Percentiles rank a stretch among this genome's conserved stretches.
These are phyloP conservation scores for Penicillium coffeae DNA, from an alignment of 495 filamentous ascomycete genomes.

Conservation along the genomic window DNA sequence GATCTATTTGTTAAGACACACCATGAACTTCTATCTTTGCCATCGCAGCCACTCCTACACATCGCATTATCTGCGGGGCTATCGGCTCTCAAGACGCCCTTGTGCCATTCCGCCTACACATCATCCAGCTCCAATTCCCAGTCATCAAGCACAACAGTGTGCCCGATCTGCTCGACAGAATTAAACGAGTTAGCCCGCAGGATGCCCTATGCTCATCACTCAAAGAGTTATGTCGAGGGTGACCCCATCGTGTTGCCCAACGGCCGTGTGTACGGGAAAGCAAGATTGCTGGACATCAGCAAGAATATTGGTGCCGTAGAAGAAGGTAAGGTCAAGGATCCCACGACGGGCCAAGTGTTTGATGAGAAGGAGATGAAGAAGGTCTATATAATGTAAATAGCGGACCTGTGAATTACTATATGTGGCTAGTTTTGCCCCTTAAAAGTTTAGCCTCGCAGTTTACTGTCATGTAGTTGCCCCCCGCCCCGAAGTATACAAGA, in stretches of 20 bases:
- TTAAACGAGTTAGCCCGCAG: slow-evolving; percentile 84
- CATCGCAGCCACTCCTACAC: slow-evolving; percentile 78
- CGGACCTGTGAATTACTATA: not conserved
- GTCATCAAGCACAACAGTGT: slow-evolving; percentile 63
- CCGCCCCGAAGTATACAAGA: no score
- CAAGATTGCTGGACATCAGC: slow-evolving; percentile 69
- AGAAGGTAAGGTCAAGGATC: slow-evolving; percentile 70
- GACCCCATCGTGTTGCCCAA: slow-evolving; percentile 88
- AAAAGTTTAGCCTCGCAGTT: no score
- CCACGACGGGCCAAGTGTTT: slow-evolving; percentile 69
- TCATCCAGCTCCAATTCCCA: slow-evolving; percentile 56
- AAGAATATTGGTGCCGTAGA: slow-evolving; percentile 53
- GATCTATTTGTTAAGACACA: slow-evolving; percentile 80
- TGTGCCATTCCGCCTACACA: slow-evolving; percentile 73
- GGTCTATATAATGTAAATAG: slow-evolving; percentile 73
- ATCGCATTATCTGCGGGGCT: slow-evolving; percentile 88
- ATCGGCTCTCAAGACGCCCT: slow-evolving; percentile 91
- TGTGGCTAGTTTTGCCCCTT: no score
- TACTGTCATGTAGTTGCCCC: no score
- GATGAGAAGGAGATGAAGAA: slow-evolving; percentile 64
- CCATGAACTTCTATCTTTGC: slow-evolving; percentile 81
- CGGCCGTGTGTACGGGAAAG: slow-evolving; percentile 75
- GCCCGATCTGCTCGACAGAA: slow-evolving; percentile 93
- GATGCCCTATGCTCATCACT: slow-evolving; percentile 91
- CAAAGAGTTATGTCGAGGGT: slow-evolving; percentile 83